Evolutionary conservation across 2,329 filamentous ascomycete genomes (phyloP).

Genomic region (Aureobasidium leucospermi): DNA sequence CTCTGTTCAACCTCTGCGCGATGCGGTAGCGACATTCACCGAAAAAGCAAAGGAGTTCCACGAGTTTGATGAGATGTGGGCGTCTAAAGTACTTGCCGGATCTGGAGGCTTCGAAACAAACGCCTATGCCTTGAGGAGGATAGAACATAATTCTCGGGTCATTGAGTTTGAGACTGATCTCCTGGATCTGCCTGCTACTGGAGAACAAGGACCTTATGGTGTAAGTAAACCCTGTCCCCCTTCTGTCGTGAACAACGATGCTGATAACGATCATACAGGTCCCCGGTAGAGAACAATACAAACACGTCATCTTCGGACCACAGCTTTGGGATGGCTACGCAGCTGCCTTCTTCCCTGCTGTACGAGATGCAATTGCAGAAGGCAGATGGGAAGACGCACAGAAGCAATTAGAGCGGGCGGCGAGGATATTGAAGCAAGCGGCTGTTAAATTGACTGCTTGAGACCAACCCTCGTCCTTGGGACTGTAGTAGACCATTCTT

Average conservation of each 20-base stretch:
- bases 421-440: constrained; percentile 50
- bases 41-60: constrained; percentile 58
- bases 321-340: constrained; percentile 66
- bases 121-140: constrained; percentile 57
- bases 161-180: constrained; percentile 74
- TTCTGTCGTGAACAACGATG: background rate
- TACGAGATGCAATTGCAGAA: constrained; percentile 69
- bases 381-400: constrained; percentile 65
- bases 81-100: constrained; percentile 58
- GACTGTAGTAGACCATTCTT: no score
- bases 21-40: constrained; percentile 56
- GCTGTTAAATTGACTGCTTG: background rate
- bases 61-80: constrained; percentile 72
- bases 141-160: constrained; percentile 72
- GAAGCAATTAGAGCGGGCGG: constrained; percentile 62
- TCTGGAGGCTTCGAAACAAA: constrained; percentile 67
- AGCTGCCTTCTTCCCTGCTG: constrained; percentile 68
- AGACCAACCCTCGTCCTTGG: no score
- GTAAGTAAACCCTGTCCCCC: constrained; percentile 47
- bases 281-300: constrained; percentile 84
- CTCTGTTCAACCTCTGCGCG: constrained; percentile 52
- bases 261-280: constrained; percentile 52
- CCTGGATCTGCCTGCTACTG: constrained; percentile 61
- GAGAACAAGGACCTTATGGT: constrained; percentile 41
- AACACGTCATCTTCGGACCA: constrained; percentile 84